Conservation (phyloP, 106 monocot genomes). For the Dendrobium catenatum region DNA sequence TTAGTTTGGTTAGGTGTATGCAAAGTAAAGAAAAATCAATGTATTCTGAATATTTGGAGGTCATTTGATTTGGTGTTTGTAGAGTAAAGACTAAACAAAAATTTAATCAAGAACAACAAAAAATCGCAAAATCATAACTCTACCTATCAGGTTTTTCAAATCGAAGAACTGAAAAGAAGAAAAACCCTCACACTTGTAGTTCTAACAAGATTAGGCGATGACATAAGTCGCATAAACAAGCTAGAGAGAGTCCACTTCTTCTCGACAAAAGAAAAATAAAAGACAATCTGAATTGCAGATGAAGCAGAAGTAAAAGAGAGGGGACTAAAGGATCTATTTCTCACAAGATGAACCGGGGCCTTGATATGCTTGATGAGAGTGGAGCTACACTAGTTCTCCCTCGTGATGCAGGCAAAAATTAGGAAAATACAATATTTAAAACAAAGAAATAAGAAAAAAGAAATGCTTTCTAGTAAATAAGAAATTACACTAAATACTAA, state of each 20-base stretch:
- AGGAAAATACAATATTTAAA: too few species aligned
- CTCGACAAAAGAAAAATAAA: not conserved
- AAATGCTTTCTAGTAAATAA: too few species aligned
- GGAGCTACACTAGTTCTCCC: slow-evolving; percentile 47
- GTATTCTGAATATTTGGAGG: too few species aligned
- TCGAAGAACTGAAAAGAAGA: not conserved
- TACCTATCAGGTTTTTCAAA: not conserved
- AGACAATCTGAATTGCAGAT: not conserved
- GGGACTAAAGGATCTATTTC: not conserved
- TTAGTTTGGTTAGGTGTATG: too few species aligned
- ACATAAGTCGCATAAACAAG: too few species aligned
- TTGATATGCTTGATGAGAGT: slow-evolving; percentile 38
- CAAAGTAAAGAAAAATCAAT: too few species aligned
- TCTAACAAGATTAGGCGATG: too few species aligned
- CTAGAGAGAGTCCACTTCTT: too few species aligned
- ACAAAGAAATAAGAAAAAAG: too few species aligned
- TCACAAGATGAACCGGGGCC: slow-evolving; percentile 44
- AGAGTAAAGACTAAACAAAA: not conserved
- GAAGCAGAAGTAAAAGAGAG: not conserved
- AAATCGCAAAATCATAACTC: not conserved
- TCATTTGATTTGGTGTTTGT: too few species aligned
- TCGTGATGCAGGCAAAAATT: not conserved
- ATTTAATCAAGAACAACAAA: not conserved
- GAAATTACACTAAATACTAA: too few species aligned
- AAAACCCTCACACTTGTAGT: not conserved